phyloP scores from a whole-genome alignment of 208 protist genomes.

The Trypanosoma cruzi region DNA sequence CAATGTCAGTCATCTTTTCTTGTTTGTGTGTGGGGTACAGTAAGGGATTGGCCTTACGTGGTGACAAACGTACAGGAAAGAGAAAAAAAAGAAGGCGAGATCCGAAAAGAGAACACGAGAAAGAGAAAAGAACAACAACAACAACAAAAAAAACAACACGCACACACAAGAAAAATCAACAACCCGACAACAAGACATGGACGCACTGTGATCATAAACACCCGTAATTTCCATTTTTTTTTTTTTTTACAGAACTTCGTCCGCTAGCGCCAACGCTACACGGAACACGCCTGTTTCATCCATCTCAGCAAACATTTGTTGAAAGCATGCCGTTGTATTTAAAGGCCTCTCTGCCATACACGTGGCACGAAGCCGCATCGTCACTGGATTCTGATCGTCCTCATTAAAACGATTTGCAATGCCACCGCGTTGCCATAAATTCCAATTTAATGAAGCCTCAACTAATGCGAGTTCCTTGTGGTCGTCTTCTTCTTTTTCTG shows the following conservation, averaged over 20 bases:
- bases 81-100: not conserved
- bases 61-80: not conserved
- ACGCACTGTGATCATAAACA: too few species aligned
- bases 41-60: not conserved
- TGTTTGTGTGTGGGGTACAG: not conserved
- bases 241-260: conserved; percentile 64
- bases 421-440: conserved; percentile 24
- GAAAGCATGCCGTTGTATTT: conserved; percentile 68
- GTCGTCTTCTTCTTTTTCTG: conserved; percentile 1
- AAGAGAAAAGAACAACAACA: conserved; percentile 26
- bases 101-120: conserved; percentile 9
- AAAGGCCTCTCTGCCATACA: conserved; percentile 80
- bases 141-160: conserved; percentile 5
- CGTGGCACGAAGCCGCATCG: conserved; percentile 55
- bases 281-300: conserved; percentile 44
- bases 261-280: conserved; percentile 53
- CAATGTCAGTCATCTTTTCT: conserved; percentile 36
- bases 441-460: conserved; percentile 21
- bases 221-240: not conserved
- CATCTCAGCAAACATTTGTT: conserved; percentile 72
- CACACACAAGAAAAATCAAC: conserved; percentile 12
- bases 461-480: conserved; percentile 1
- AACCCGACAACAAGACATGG: not conserved
- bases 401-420: conserved; percentile 15
- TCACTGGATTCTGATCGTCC: conserved; percentile 25